These are phyloP conservation scores for Cystobasidium sp. DNA, from an alignment of 1,284 basidiomycete species.

Conservation along the genomic window DNA sequence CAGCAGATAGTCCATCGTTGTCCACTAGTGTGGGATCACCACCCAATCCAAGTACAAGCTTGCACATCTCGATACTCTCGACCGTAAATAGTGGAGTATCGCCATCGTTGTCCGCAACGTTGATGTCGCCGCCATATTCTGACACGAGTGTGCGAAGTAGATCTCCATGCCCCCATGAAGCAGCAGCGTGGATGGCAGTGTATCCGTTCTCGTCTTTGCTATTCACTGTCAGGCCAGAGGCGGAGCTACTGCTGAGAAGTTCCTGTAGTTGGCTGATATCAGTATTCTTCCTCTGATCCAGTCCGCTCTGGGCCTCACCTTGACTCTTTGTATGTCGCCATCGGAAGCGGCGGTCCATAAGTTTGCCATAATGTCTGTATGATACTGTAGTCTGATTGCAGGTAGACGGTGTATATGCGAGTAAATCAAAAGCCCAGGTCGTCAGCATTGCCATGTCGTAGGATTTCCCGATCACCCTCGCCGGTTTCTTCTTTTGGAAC, in stretches of 20 bases:
- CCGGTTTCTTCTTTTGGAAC: conserved; percentile 17
- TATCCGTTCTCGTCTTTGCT: conserved; percentile 76
- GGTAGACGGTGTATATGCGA: not conserved
- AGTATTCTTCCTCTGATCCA: not conserved
- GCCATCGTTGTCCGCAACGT: conserved; percentile 80
- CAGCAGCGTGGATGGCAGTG: conserved; percentile 94
- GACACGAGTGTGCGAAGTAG: conserved; percentile 78
- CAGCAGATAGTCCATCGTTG: conserved; percentile 57
- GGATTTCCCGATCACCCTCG: conserved; percentile 6
- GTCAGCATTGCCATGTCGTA: not conserved
- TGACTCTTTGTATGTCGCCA: conserved; percentile 68
- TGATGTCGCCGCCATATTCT: conserved; percentile 76
- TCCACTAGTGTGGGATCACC: conserved; percentile 61
- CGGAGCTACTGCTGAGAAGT: conserved; percentile 4
- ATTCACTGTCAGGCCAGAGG: conserved; percentile 70
- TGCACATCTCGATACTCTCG: conserved; percentile 77
- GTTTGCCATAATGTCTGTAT: conserved; percentile 59
- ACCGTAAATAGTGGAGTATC: conserved; percentile 92
- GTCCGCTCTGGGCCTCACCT: conserved; percentile 50
- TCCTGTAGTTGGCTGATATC: not conserved
- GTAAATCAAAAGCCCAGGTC: too few species aligned
- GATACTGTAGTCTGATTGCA: not conserved
- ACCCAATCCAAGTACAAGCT: conserved; percentile 78
- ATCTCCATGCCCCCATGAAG: conserved; percentile 80
- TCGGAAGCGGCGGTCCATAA: conserved; percentile 91